Evolutionary conservation across 495 filamentous ascomycete genomes (phyloP), one percentile per base, ranked within the genome.

Genomic region (Sordaria brevicollis): DNA sequence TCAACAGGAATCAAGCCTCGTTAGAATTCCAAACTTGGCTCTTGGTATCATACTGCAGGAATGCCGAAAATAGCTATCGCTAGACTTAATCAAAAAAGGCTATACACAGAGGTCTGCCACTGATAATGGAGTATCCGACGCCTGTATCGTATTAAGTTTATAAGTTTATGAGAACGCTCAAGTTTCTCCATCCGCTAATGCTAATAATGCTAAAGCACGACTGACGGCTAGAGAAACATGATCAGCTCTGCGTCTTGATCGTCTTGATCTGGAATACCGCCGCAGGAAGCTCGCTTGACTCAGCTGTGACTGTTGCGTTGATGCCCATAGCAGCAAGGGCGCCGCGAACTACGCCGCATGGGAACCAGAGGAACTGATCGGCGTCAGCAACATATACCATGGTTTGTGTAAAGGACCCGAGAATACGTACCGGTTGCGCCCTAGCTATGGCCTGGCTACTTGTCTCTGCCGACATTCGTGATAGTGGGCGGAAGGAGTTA

Each of bases 181-280:
- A n/a, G n/a, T n/a, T n/a, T n/a, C n/a, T n/a, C 49, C 49, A 57
- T 57, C 17, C 49, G 49, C 49, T 57, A 25, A 54, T 54, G 25
- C n/a, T n/a, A n/a, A n/a, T n/a, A n/a, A n/a, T n/a, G n/a, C n/a
- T n/a, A n/a, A n/a, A n/a, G n/a, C 34, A 33, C 67, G 19, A 67
- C 13, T 49, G 38, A 54, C 68, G 54, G 38, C 35, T 31, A 69
- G 35, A 38, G 21, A 36, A 66, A 35, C 49, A 62, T 31, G n/a
- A n/a, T 54, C 49, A 62, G 49, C 33, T 62, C 25, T 57, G 25
- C 25, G 84, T 79, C 65, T 86, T 82, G 29, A 89, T 80, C 10
- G 91, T 96, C 84, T 97, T 96, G 81, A 99, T 97, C 81, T 99
- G 96, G 81, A 99, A 99, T 1, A 92, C 93, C 65, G 94, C 95